Evolutionary conservation across 257 asterid species (phyloP).

Genomic region (Plantago major): DNA sequence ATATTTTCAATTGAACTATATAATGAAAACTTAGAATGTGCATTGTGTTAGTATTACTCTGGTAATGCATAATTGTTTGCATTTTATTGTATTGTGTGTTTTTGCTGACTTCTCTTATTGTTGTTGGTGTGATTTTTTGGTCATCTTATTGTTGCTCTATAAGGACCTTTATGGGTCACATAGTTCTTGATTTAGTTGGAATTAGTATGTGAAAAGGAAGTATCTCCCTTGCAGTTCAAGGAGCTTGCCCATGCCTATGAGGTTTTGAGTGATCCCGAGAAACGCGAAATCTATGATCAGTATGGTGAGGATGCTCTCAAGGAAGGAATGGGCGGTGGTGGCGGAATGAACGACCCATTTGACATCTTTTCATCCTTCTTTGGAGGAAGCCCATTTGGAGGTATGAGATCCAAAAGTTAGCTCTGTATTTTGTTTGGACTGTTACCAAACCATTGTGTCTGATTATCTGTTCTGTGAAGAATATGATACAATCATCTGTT

Average conservation of each 20-base stretch:
- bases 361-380: slow-evolving; percentile 71
- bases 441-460: too few relatives aligned
- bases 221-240: slow-evolving; percentile 42
- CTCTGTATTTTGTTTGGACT: background rate
- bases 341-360: slow-evolving; percentile 60
- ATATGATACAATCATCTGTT: background rate
- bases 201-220: background rate
- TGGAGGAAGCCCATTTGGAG: slow-evolving; percentile 52
- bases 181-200: background rate
- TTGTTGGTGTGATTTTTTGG: too few relatives aligned
- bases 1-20: too few relatives aligned
- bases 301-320: slow-evolving; percentile 79
- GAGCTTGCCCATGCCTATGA: slow-evolving; percentile 81
- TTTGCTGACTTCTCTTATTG: too few relatives aligned
- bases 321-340: slow-evolving; percentile 63
- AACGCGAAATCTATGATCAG: slow-evolving; percentile 69
- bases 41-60: too few relatives aligned
- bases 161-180: background rate
- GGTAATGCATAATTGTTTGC: too few relatives aligned
- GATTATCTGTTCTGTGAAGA: too few relatives aligned
- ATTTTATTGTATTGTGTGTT: too few relatives aligned
- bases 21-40: too few relatives aligned
- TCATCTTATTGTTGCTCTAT: background rate
- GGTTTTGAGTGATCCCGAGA: slow-evolving; percentile 65
- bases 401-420: slow-evolving; percentile 18